Evolutionary conservation across 441 rosid genomes (phyloP).

Genomic region (Eruca vesicaria): DNA sequence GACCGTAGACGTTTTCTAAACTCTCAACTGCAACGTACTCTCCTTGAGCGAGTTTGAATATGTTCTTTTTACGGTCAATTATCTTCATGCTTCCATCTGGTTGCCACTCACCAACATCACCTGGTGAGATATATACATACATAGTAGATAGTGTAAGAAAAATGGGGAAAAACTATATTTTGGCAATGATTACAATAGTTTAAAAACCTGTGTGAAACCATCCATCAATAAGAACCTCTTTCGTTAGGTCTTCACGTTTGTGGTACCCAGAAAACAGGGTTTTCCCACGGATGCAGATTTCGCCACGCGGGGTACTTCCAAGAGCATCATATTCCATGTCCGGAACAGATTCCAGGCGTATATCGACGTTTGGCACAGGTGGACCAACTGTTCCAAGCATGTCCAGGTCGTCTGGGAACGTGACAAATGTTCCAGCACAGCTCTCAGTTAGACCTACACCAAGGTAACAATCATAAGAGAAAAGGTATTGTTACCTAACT

Average conservation of each 20-base stretch:
- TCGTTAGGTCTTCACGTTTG: conserved; percentile 89
- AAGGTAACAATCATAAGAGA: neutral
- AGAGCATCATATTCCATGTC: conserved; percentile 94
- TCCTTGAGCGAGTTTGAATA: conserved; percentile 97
- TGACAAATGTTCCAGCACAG: conserved; percentile 91
- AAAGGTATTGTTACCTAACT: neutral
- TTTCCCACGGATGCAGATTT: conserved; percentile 76
- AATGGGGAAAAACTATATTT: neutral
- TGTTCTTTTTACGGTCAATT: conserved; percentile 90
- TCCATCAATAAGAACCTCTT: conserved; percentile 84
- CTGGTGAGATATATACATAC: too few species aligned
- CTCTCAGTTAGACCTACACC: conserved; percentile 87
- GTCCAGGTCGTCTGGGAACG: conserved; percentile 70
- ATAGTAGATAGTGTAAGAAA: neutral
- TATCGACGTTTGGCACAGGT: conserved; percentile 93
- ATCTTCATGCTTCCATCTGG: conserved; percentile 93
- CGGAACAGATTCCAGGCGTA: conserved; percentile 88
- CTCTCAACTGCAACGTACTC: conserved; percentile 96
- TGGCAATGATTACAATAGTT: neutral
- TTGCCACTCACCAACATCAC: conserved; percentile 99
- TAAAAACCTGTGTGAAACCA: conserved; percentile 93
- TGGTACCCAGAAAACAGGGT: conserved; percentile 81
- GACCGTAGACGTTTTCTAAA: conserved; percentile 76
- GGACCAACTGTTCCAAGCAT: conserved; percentile 97
- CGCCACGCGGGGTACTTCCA: conserved; percentile 75